Evolutionary conservation across 192 early-diverging fungal species (phyloP).

Genomic region (Chytriomyces sp.): DNA sequence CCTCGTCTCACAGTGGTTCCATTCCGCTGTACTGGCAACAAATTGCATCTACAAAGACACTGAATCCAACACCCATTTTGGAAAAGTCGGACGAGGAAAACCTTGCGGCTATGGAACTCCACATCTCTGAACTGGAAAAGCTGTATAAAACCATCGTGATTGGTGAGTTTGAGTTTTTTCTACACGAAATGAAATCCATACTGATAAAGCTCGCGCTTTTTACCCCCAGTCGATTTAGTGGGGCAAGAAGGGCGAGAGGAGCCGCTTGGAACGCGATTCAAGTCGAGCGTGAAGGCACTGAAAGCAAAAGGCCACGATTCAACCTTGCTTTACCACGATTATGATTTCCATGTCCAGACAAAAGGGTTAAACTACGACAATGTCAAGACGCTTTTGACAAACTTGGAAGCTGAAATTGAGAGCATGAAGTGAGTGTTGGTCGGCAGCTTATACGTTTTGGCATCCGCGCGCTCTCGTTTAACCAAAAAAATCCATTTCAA

Average conservation of each 20-base stretch:
- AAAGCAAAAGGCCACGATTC: neutral
- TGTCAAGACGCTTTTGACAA: conserved; percentile 80
- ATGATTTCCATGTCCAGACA: conserved; percentile 98
- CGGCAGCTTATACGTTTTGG: too few relatives aligned
- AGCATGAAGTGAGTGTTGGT: conserved; percentile 16
- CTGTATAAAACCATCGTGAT: conserved; percentile 38
- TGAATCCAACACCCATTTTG: conserved; percentile 47
- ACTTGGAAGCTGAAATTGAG: conserved; percentile 69
- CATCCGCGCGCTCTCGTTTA: neutral
- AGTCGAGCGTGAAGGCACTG: conserved; percentile 39
- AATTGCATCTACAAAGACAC: conserved; percentile 76
- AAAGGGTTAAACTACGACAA: conserved; percentile 94
- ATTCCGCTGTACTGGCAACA: conserved; percentile 96
- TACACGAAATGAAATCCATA: neutral
- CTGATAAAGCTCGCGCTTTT: conserved; percentile 76
- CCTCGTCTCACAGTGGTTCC: conserved; percentile 71
- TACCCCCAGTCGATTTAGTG: conserved; percentile 82
- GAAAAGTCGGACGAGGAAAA: conserved; percentile 27
- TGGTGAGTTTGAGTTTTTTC: conserved; percentile 54
- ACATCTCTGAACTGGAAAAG: conserved; percentile 59
- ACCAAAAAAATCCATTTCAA: neutral
- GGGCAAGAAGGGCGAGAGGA: conserved; percentile 92
- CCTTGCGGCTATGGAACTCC: conserved; percentile 8
- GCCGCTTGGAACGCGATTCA: conserved; percentile 56
- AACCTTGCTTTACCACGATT: conserved; percentile 71